phyloP scores from a whole-genome alignment of 1,139 yeast genomes.

The Sugiyamaella neomexicana region DNA sequence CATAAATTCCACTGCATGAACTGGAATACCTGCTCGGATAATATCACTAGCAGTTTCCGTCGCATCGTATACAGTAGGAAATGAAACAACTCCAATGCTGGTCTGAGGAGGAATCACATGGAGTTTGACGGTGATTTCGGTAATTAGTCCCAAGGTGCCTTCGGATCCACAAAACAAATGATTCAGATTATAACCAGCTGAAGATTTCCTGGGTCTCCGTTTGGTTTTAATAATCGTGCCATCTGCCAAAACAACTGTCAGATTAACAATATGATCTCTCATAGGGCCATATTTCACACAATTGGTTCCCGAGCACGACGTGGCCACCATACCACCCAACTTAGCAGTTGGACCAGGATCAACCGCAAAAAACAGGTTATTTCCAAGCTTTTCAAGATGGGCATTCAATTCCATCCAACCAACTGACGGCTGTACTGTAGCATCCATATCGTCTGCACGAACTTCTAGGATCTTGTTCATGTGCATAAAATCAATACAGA shows the following conservation, averaged over 20 bases:
- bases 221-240: conserved; percentile 74
- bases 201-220: conserved; percentile 68
- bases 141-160: conserved; percentile 76
- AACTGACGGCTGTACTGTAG: conserved; percentile 74
- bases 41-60: conserved; percentile 63
- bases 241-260: conserved; percentile 77
- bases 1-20: conserved; percentile 68
- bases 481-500: conserved; percentile 55
- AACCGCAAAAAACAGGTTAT: conserved; percentile 61
- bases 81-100: conserved; percentile 67
- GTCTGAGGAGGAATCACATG: conserved; percentile 64
- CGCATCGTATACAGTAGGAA: conserved; percentile 59
- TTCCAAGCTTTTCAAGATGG: conserved; percentile 48
- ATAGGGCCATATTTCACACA: conserved; percentile 77
- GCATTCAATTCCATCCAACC: conserved; percentile 75
- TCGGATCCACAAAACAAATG: conserved; percentile 71
- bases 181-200: conserved; percentile 75
- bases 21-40: conserved; percentile 59
- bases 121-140: conserved; percentile 69
- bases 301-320: conserved; percentile 78
- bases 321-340: conserved; percentile 74
- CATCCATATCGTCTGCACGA: conserved; percentile 64
- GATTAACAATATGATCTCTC: conserved; percentile 67
- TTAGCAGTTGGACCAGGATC: conserved; percentile 85
- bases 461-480: conserved; percentile 61